Evolutionary conservation across 352 stramenopile species (phyloP).

Genomic region (Aphanomyces euteiches): DNA sequence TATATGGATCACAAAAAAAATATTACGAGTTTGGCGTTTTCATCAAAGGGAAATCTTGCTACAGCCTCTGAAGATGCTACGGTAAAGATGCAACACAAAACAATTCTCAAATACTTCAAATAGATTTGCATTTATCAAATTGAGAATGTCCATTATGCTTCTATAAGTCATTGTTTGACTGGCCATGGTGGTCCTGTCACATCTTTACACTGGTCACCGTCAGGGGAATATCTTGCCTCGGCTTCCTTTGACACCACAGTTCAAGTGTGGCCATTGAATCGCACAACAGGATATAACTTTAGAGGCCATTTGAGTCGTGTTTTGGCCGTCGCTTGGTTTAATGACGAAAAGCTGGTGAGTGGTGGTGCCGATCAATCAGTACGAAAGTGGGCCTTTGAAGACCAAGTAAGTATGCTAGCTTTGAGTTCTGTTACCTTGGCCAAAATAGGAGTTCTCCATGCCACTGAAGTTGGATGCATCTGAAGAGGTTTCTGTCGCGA

Average conservation of each 20-base stretch:
- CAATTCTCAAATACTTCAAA: neutral
- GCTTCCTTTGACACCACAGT: constrained; percentile 51
- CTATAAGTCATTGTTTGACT: constrained; percentile 27
- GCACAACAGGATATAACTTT: constrained; percentile 40
- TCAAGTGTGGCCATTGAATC: constrained; percentile 48
- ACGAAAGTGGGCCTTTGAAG: constrained; percentile 53
- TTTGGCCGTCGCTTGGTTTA: constrained; percentile 55
- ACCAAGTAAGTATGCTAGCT: constrained; percentile 31
- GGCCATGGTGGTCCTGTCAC: constrained; percentile 48
- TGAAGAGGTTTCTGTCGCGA: neutral
- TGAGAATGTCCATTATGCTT: neutral
- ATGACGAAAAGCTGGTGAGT: constrained; percentile 43
- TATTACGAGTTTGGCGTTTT: constrained; percentile 31
- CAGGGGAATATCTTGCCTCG: constrained; percentile 41
- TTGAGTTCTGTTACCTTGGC: constrained; percentile 6
- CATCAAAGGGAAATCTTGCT: constrained; percentile 40
- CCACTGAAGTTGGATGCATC: constrained; percentile 5
- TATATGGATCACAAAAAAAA: constrained; percentile 58
- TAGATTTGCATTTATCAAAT: constrained; percentile 51
- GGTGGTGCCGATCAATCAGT: constrained; percentile 68
- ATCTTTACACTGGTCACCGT: constrained; percentile 42
- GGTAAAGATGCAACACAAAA: constrained; percentile 39
- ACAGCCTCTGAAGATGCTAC: constrained; percentile 34
- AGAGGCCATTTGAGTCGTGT: constrained; percentile 49
- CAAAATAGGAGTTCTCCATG: neutral